Conservation (phyloP, 257 asterid species). For the Solanum sitiens region DNA sequence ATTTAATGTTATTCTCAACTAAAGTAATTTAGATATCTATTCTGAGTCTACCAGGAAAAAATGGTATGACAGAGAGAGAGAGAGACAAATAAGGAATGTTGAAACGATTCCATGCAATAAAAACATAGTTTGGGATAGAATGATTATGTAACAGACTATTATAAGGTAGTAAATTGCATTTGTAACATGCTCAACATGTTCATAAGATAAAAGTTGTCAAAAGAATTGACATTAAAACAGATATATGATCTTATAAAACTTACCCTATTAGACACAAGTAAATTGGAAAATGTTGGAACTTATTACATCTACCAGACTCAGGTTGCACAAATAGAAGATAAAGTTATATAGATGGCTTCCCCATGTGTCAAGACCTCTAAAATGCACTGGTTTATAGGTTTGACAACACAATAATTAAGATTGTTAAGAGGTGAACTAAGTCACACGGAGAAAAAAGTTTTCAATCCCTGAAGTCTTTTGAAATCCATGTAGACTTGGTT, state of each 20-base stretch:
- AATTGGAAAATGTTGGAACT: neutral
- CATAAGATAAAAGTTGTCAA: neutral
- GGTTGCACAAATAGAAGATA: neutral
- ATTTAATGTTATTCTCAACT: neutral
- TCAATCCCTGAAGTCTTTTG: neutral
- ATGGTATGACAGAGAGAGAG: neutral
- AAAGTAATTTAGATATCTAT: neutral
- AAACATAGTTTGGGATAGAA: neutral
- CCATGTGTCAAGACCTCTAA: neutral
- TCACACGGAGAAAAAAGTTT: neutral
- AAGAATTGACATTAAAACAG: neutral
- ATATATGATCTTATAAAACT: neutral
- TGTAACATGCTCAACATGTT: neutral
- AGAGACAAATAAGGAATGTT: neutral
- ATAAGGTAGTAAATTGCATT: neutral
- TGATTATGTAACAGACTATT: neutral
- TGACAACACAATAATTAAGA: too few relatives aligned
- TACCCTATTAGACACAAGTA: neutral
- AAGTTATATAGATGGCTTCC: neutral
- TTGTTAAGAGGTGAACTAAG: neutral
- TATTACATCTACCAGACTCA: neutral
- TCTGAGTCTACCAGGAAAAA: neutral
- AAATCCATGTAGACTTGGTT: too few relatives aligned
- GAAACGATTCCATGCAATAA: neutral
- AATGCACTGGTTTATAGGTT: neutral